Conservation (phyloP, 352 stramenopile species). For the Aphanomyces astaci region DNA sequence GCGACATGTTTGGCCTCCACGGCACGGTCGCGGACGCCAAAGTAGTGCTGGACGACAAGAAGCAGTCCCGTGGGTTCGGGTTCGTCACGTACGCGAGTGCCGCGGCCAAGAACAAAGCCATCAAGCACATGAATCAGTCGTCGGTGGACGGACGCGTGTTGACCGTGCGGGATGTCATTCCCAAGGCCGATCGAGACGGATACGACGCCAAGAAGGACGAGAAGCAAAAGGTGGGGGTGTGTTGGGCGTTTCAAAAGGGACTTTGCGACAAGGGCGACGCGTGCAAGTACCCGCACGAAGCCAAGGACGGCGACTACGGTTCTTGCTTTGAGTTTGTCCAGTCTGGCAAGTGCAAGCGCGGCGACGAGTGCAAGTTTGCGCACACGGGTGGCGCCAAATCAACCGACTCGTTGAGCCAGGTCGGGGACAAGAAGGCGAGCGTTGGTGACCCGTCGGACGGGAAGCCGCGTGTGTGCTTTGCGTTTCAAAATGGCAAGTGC, state of each 20-base stretch:
- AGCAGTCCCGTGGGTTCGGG: constrained; percentile 64
- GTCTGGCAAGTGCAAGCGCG: constrained; percentile 56
- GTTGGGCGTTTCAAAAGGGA: constrained; percentile 68
- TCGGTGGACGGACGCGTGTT: constrained; percentile 58
- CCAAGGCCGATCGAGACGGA: constrained; percentile 57
- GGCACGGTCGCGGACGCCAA: constrained; percentile 64
- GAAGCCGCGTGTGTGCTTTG: constrained; percentile 61
- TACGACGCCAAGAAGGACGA: constrained; percentile 33
- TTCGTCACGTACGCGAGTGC: constrained; percentile 74
- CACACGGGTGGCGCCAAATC: constrained; percentile 29
- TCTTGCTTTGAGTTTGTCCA: constrained; percentile 78
- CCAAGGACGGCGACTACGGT: constrained; percentile 59
- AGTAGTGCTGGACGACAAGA: constrained; percentile 56
- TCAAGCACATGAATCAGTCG: constrained; percentile 73
- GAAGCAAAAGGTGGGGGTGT: constrained; percentile 35
- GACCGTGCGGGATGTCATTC: constrained; percentile 61
- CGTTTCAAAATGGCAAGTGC: constrained; percentile 67
- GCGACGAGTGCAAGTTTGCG: constrained; percentile 63
- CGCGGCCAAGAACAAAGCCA: constrained; percentile 59
- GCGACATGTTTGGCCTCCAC: constrained; percentile 65
- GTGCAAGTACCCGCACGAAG: constrained; percentile 70
- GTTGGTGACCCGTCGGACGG: too few relatives aligned
- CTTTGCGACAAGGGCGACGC: constrained; percentile 62
- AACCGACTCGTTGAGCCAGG: constrained; percentile 12
- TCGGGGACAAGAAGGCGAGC: constrained; percentile 14